phyloP scores from a whole-genome alignment of 345 rosid species.

The Populus alba region DNA sequence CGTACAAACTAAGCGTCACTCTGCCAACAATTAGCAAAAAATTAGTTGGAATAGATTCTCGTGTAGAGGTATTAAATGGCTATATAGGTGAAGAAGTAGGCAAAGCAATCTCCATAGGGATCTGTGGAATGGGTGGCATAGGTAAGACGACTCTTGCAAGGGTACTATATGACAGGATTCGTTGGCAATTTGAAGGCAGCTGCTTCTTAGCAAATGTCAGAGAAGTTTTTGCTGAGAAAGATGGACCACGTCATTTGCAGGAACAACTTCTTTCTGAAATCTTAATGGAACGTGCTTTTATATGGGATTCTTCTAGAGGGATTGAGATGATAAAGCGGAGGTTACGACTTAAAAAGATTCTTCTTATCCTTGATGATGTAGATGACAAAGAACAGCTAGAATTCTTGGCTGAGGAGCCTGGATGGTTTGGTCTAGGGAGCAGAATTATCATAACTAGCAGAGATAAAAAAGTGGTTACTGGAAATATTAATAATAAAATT shows the following conservation, averaged over 20 bases:
- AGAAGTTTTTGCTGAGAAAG: not conserved
- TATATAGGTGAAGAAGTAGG: not conserved
- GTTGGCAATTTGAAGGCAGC: not conserved
- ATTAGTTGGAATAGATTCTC: not conserved
- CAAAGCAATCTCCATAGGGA: not conserved
- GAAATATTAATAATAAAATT: not conserved
- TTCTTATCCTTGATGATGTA: too few species aligned
- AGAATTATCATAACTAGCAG: constrained; percentile 18
- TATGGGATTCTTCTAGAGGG: not conserved
- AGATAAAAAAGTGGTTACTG: not conserved
- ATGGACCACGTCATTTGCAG: not conserved
- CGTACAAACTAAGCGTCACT: not conserved
- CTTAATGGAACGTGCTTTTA: not conserved
- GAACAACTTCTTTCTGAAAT: constrained; percentile 10
- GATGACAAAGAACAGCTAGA: too few species aligned
- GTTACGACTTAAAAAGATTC: not conserved
- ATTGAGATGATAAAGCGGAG: not conserved
- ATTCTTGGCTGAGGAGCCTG: too few species aligned
- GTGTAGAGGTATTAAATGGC: not conserved
- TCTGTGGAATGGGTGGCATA: constrained; percentile 4
- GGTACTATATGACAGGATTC: not conserved
- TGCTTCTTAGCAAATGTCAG: constrained; percentile 15
- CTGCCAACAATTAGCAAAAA: not conserved
- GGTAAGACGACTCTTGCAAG: constrained; percentile 10
- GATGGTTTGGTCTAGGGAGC: too few species aligned